These are phyloP conservation scores for Plasmodium cynomolgi DNA, from an alignment of 169 alveolate species.

Conservation along the genomic window DNA sequence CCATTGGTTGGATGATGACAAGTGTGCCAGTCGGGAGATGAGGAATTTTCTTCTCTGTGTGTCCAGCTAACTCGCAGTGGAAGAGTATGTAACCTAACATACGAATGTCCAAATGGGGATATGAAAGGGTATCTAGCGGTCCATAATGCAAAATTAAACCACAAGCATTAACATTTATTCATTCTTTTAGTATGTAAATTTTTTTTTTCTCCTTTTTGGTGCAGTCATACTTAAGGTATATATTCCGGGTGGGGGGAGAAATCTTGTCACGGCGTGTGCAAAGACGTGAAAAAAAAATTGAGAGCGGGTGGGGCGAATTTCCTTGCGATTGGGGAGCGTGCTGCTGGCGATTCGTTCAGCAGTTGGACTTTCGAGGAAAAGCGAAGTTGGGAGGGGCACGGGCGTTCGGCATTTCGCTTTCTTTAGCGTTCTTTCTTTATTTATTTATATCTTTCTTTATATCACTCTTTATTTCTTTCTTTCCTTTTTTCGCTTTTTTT, in stretches of 20 bases:
- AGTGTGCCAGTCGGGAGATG: neutral
- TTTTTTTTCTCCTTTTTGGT: constrained; percentile 24
- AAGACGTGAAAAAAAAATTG: neutral
- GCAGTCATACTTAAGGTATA: constrained; percentile 3
- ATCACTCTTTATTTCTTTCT: neutral
- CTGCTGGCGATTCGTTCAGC: neutral
- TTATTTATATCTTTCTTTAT: neutral
- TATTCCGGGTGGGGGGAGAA: neutral
- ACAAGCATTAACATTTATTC: neutral
- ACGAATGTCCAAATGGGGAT: neutral
- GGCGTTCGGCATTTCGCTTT: neutral
- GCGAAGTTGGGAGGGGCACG: neutral
- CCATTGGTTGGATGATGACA: neutral
- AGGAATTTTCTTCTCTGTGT: neutral
- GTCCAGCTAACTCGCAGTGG: neutral
- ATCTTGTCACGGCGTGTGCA: neutral
- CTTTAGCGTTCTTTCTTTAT: neutral
- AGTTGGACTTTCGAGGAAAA: neutral
- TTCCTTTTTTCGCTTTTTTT: neutral
- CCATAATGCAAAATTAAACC: neutral
- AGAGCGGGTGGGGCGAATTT: neutral
- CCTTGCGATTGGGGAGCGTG: neutral
- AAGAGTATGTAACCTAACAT: neutral
- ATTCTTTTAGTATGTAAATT: neutral
- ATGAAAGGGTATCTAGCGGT: neutral